Evolutionary conservation across 371 early-diverging fungal species (phyloP).

Genomic region (Mortierella sp.): DNA sequence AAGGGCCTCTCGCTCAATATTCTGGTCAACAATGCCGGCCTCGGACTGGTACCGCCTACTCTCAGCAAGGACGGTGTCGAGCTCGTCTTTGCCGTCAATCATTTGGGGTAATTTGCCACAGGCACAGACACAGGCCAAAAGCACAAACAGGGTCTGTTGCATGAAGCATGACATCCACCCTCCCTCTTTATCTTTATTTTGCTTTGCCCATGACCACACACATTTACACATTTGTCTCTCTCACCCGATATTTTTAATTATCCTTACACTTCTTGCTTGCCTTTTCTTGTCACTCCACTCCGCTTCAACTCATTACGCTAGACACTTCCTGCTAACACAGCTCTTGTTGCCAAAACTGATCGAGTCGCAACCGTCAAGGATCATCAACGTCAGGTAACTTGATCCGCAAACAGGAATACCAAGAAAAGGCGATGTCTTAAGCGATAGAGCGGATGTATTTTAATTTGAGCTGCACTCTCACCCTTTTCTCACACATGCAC

Average conservation of each 20-base stretch:
- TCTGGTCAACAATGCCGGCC: slow-evolving; percentile 47
- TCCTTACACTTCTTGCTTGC: not conserved
- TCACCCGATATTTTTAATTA: not conserved
- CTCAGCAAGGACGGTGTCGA: slow-evolving; percentile 51
- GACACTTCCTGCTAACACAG: slow-evolving; percentile 46
- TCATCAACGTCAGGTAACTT: slow-evolving; percentile 41
- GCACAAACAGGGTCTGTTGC: not conserved
- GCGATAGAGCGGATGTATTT: not conserved
- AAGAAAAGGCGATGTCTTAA: not conserved
- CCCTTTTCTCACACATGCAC: not conserved
- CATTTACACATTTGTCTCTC: not conserved
- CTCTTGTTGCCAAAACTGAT: slow-evolving; percentile 37
- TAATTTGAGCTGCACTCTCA: not conserved
- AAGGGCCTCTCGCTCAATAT: slow-evolving; percentile 39
- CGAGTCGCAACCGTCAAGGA: slow-evolving; percentile 50
- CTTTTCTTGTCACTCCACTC: not conserved
- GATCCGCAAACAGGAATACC: too few species aligned
- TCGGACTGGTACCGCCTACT: slow-evolving; percentile 27
- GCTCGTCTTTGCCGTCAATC: slow-evolving; percentile 48
- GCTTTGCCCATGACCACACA: not conserved
- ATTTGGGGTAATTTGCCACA: slow-evolving; percentile 38
- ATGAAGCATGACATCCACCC: not conserved
- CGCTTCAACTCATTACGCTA: slow-evolving; percentile 1
- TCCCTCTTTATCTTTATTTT: not conserved
- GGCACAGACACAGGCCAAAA: not conserved